These are phyloP conservation scores for Blastobotrys mokoenaii DNA, from an alignment of 805 yeast genomes.

Conservation along the genomic window DNA sequence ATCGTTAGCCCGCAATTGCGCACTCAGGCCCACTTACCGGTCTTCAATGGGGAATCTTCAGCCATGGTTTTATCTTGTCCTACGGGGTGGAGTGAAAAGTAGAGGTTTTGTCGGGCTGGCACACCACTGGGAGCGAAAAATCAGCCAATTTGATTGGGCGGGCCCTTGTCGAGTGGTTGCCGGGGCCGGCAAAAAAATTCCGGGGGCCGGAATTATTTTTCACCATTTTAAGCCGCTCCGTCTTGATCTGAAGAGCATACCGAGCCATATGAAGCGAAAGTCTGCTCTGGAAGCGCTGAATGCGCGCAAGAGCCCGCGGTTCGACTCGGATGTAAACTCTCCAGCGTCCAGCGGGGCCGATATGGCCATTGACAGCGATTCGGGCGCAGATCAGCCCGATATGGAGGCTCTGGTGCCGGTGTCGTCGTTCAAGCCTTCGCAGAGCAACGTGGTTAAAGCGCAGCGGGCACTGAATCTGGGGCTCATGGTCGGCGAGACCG, in stretches of 20 bases:
- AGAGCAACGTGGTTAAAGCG: neutral
- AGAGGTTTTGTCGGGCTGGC: neutral
- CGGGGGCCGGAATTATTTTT: too few relatives aligned
- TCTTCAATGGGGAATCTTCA: slow-evolving; percentile 8
- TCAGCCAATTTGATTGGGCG: neutral
- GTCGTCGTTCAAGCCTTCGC: slow-evolving; percentile 3
- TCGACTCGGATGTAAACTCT: neutral
- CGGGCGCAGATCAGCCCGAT: too few relatives aligned
- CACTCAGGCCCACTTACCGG: slow-evolving; percentile 12
- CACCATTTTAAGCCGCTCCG: too few relatives aligned
- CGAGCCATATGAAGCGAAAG: neutral
- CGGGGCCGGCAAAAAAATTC: too few relatives aligned
- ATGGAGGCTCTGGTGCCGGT: neutral
- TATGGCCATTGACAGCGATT: neutral
- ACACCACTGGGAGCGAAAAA: neutral
- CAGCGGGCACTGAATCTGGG: slow-evolving; percentile 5
- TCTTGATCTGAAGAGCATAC: too few relatives aligned
- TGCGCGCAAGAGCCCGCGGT: neutral
- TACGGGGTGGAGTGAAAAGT: neutral
- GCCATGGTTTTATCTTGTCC: neutral
- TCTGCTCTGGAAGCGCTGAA: neutral
- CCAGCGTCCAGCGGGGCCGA: neutral
- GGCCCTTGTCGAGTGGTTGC: too few relatives aligned
- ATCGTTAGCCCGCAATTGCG: neutral
- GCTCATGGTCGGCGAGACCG: slow-evolving; percentile 11